These are phyloP conservation scores for Oemleria cerasiformis DNA, from an alignment of 306 rosid genomes.

Conservation along the genomic window DNA sequence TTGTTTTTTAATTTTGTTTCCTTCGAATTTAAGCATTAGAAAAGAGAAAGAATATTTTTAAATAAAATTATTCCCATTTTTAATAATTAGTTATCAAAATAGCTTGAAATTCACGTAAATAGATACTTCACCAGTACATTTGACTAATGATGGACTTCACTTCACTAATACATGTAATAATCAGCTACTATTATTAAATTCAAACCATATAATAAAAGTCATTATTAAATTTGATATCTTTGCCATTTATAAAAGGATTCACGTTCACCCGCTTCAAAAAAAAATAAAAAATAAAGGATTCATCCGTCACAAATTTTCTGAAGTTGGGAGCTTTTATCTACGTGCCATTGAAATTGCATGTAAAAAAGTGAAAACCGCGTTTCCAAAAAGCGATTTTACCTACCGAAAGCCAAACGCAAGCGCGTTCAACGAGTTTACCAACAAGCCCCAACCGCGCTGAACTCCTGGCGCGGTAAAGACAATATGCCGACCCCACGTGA, in stretches of 20 bases:
- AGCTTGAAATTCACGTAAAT: not conserved
- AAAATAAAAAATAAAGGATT: too few relatives aligned
- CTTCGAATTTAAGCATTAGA: too few relatives aligned
- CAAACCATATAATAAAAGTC: too few relatives aligned
- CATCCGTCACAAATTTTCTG: not conserved
- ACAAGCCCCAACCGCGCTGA: slow-evolving; percentile 3
- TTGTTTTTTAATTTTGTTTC: too few relatives aligned
- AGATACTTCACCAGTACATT: too few relatives aligned
- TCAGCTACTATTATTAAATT: too few relatives aligned
- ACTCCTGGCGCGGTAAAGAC: not conserved
- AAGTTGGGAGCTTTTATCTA: not conserved
- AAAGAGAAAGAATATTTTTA: not conserved
- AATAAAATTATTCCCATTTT: too few relatives aligned
- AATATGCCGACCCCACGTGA: slow-evolving; percentile 12
- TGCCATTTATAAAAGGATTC: not conserved
- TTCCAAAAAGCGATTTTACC: not conserved
- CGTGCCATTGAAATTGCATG: not conserved
- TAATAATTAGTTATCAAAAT: not conserved
- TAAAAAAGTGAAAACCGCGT: slow-evolving; percentile 6
- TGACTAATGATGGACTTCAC: too few relatives aligned
- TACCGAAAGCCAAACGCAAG: not conserved
- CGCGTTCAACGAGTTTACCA: not conserved
- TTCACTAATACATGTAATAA: too few relatives aligned
- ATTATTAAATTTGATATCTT: not conserved
- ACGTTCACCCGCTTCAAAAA: too few relatives aligned